A percentile compares a stretch with the other conserved stretches of the same genome.
These are phyloP conservation scores for Salix brachista DNA, from an alignment of 345 rosid species.

Conservation along the genomic window DNA sequence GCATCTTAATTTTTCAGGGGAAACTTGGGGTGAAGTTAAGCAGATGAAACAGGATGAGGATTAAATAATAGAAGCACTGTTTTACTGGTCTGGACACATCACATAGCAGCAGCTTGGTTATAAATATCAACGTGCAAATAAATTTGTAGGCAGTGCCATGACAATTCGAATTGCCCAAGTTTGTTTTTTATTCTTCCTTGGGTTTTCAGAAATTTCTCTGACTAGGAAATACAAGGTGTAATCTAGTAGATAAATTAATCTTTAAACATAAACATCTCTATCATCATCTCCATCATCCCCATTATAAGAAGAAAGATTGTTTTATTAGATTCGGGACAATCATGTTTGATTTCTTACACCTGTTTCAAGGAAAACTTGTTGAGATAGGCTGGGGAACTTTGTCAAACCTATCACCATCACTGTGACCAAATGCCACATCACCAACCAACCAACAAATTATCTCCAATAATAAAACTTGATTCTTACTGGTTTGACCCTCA, in stretches of 20 bases:
- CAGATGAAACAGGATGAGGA: background rate
- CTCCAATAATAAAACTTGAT: background rate
- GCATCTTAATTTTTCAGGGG: background rate
- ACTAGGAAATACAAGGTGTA: background rate
- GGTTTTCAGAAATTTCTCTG: background rate
- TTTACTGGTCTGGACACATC: background rate
- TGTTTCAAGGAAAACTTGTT: background rate
- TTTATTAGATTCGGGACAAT: slow-evolving; percentile 6
- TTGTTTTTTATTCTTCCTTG: background rate
- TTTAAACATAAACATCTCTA: background rate
- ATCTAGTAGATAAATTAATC: background rate
- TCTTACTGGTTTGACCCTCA: background rate
- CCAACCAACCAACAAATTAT: background rate
- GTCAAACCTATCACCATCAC: background rate
- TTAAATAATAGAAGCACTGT: background rate
- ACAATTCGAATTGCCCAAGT: background rate
- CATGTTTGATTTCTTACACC: background rate
- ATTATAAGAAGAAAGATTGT: background rate
- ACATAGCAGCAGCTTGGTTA: background rate
- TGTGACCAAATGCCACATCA: background rate
- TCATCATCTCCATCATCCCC: slow-evolving; percentile 5
- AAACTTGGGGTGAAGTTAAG: background rate
- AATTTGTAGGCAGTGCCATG: background rate
- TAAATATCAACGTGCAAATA: background rate
- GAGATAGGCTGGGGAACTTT: background rate